Evolutionary conservation across 352 stramenopile species (phyloP), one percentile per base, ranked within the genome.

Genomic region (Pythium utonaiense): DNA sequence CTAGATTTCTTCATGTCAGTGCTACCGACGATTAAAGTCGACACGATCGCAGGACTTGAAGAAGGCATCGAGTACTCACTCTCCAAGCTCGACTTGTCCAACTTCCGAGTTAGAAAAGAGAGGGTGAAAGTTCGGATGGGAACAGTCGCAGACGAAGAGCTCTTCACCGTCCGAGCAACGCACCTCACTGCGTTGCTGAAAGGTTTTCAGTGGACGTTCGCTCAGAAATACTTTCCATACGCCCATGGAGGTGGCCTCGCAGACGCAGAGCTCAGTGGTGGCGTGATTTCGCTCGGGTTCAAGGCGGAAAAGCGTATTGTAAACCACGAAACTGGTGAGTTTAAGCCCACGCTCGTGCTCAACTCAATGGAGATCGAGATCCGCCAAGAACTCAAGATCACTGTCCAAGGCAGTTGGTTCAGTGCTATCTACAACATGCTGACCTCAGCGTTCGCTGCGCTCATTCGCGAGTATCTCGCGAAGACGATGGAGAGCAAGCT

Each of bases 1-100:
- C 69, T 95, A 7, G 83, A 95, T 59, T 95, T 95, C 44, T 89
- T 95, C 55, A 89, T 84, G 61, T 95, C 85, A 0, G 85, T 95
- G 21, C 60, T 95, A 21, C 85, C 85, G 28, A 84, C 83, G 31
- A 90, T 95, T 54, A 86, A 92, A 59, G 64, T 95, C 30, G 83
- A 93, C 53, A 91, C 80, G 36, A 91, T 95, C 61, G 75, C 78
- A 13, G 85, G 85, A 10, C 69, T 89, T 5, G 78, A 93, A 65
- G 85, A 95, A 54, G 75, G 78, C 14, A 66, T 93, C 16, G 81
- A 78, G 28, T 95, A 95, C 44, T 88, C 85, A 3, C 66, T 95
- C 21, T 88, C 83, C 10, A 83, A 86, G 3, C 55, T 95, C 8
- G 85, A 95, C 64, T 58, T 95, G 31, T 93, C 83, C 6, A 88